Percentiles rank a stretch among this genome's conserved stretches.
phyloP scores from a whole-genome alignment of 331 rosid species.

The Stylosanthes scabra region DNA sequence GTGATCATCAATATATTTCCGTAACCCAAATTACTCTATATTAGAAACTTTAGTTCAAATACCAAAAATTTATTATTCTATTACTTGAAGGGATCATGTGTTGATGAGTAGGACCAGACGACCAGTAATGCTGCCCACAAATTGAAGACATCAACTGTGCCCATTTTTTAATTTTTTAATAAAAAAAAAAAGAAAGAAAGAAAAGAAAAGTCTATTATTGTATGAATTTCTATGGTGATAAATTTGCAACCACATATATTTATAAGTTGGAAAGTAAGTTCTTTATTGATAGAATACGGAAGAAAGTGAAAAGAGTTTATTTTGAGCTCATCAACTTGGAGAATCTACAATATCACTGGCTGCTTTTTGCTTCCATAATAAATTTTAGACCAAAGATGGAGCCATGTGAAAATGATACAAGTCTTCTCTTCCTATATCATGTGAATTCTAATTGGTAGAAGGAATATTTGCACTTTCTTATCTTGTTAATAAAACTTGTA shows the following conservation, averaged over 20 bases:
- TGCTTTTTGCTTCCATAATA: background rate
- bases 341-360: background rate
- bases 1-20: too few species aligned
- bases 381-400: background rate
- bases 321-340: constrained; percentile 17
- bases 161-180: background rate
- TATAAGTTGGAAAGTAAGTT: background rate
- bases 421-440: background rate
- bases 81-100: too few species aligned
- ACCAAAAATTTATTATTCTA: too few species aligned
- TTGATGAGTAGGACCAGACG: constrained; percentile 8
- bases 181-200: background rate
- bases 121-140: constrained; percentile 17
- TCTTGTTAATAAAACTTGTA: background rate
- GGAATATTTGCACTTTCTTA: background rate
- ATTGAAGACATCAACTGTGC: background rate
- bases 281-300: constrained; percentile 20
- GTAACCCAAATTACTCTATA: too few species aligned
- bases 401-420: background rate
- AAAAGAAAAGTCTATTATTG: background rate
- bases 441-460: constrained; percentile 1
- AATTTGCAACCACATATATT: constrained; percentile 34
- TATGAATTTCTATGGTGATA: background rate
- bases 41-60: too few species aligned
- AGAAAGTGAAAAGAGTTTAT: constrained; percentile 20